Percentiles rank a stretch among this genome's conserved stretches.
Conservation (phyloP, 257 asterid genomes). For the Knoxia roxburghii region DNA sequence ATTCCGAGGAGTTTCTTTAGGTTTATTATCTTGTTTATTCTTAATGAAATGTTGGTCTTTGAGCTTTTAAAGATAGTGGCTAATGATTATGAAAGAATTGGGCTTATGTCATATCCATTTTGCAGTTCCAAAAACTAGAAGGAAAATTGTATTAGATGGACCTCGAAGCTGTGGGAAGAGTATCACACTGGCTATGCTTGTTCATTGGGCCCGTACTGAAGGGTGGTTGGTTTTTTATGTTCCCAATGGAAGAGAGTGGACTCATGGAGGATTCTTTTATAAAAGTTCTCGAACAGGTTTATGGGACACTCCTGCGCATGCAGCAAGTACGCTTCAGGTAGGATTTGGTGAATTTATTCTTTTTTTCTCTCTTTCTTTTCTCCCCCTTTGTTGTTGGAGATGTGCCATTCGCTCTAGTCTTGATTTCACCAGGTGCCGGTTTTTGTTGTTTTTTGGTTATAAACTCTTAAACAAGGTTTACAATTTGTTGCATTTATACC, state of each 20-base stretch:
- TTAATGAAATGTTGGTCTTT: not conserved
- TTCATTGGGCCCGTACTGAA: slow-evolving; percentile 93
- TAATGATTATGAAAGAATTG: not conserved
- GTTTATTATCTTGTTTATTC: not conserved
- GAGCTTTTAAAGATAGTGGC: not conserved
- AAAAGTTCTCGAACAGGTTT: slow-evolving; percentile 65
- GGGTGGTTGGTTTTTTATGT: slow-evolving; percentile 97
- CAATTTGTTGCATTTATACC: not conserved
- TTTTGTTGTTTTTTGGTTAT: not conserved
- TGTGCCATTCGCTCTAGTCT: not conserved
- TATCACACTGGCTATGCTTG: slow-evolving; percentile 90
- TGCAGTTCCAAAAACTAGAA: slow-evolving; percentile 64
- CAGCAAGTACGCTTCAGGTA: slow-evolving; percentile 63
- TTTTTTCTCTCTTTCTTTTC: not conserved
- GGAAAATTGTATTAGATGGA: slow-evolving; percentile 80
- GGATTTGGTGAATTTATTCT: slow-evolving; percentile 10
- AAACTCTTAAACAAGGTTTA: not conserved
- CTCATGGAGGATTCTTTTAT: slow-evolving; percentile 84
- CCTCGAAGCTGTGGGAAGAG: slow-evolving; percentile 90
- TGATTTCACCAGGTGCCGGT: not conserved
- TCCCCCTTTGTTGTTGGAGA: not conserved
- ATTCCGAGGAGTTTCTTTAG: not conserved
- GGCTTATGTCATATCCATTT: slow-evolving; percentile 17
- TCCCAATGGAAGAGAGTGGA: slow-evolving; percentile 86
- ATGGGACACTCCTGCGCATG: slow-evolving; percentile 97